Base-by-base conservation (phyloP, 2,329 filamentous ascomycete genomes). In the Claviceps sp. region DNA sequence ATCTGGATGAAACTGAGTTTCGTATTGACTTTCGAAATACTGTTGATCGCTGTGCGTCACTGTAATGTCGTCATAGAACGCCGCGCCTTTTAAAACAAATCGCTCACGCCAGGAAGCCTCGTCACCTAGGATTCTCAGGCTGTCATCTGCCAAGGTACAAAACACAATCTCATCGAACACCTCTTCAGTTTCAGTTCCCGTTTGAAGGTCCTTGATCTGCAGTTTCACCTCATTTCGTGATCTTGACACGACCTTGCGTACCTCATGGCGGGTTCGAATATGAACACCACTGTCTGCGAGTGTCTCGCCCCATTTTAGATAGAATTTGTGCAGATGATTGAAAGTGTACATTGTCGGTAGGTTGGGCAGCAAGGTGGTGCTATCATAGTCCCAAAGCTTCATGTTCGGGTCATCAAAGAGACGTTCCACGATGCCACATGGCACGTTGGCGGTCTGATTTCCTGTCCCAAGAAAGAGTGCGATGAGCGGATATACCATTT, bases 401-500 rank as follows among this genome's bases (percentile, higher is more conserved):
- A 79, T 77, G 50, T 77, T 77, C 0, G 76, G 76, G 52, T 78
- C 75, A 52, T 78, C 68, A 49, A 79, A 81, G 0, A 83, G 63
- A 4, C 78, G 67, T 60, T 82, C 78, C 4, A 88, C 70, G 37
- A 88, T 80, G 23, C 83, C 82, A 43, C 76, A 78, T 0, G 84
- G 80, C 0, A 88, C 83, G 55, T 86, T 80, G 0, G 83, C 79
- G 0, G 84, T 85, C 58, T 86, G 82, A 57, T 88, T 88, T 1
- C 85, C 83, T 0, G 85, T 88, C 0, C 85, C 85, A 0, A 88
- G 70, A 61, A 89, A 88, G 1, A 88, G 69, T 0, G 85, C 85
- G 36, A 87, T 77, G 62, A 88, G 77, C 1, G 85, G 85, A 52
- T 85, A 73, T 0, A 84, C 80, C 65, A 88, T 82, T 38, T 79